These are phyloP conservation scores for Chenopodium quinoa DNA, from an alignment of 148 eudicot genomes.

Conservation along the genomic window DNA sequence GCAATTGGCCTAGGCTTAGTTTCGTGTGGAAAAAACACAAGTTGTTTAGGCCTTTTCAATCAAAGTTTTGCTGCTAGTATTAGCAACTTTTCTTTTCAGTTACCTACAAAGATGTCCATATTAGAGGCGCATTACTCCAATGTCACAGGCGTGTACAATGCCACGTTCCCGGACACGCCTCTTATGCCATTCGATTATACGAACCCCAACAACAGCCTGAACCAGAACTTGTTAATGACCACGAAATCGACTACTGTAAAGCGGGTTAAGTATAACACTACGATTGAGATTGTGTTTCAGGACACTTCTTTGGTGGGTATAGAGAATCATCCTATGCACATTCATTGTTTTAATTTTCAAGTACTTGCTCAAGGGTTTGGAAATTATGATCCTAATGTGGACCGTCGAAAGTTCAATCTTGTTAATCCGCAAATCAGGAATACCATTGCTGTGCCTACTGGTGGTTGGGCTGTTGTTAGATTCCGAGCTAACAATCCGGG, in stretches of 20 bases:
- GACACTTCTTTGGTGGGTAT: constrained; percentile 41
- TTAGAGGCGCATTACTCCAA: constrained; percentile 45
- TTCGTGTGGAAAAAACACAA: constrained; percentile 41
- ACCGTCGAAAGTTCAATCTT: constrained; percentile 46
- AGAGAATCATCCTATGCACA: constrained; percentile 79
- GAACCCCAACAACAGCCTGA: constrained; percentile 32
- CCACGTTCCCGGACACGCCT: constrained; percentile 53
- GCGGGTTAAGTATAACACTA: constrained; percentile 48
- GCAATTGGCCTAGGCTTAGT: constrained; percentile 52
- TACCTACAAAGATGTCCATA: constrained; percentile 43
- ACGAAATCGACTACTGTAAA: constrained; percentile 50
- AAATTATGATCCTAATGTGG: constrained; percentile 37
- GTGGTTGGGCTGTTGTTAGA: constrained; percentile 67
- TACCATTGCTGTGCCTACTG: constrained; percentile 66
- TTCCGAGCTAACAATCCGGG: constrained; percentile 69
- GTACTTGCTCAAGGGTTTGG: constrained; percentile 78
- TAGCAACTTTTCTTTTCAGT: constrained; percentile 51
- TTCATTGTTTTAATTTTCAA: constrained; percentile 65
- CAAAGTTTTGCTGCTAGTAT: constrained; percentile 49
- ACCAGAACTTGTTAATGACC: constrained; percentile 32
- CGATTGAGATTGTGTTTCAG: constrained; percentile 67
- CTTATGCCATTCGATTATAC: constrained; percentile 54
- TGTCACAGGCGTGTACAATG: constrained; percentile 45
- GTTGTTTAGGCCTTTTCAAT: constrained; percentile 44
- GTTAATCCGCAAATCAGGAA: constrained; percentile 62